Evolutionary conservation across 176 grass and related monocot genomes (phyloP).

Genomic region (Bothriochloa decipiens): DNA sequence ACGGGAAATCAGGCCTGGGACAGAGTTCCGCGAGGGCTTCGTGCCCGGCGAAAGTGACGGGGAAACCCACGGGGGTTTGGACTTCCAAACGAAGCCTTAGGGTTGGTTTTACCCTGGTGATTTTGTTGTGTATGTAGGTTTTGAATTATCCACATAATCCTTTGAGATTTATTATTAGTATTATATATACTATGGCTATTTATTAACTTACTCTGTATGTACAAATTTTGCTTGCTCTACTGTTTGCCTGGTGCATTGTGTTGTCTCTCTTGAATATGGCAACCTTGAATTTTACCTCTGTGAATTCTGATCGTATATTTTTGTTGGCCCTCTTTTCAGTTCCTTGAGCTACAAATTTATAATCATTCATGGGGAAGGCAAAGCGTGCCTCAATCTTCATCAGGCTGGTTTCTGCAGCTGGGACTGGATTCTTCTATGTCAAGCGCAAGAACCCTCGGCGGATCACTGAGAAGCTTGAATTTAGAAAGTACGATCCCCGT

Average conservation of each 20-base stretch:
- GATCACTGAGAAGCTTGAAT: slow-evolving; percentile 42
- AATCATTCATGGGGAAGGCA: slow-evolving; percentile 23
- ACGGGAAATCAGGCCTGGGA: no score
- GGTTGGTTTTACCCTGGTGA: fast-evolving
- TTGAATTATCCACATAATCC: background rate
- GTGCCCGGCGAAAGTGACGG: no score
- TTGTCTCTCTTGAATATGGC: background rate
- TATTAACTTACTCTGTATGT: background rate
- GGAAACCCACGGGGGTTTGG: no score
- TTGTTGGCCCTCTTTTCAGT: background rate
- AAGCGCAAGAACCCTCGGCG: slow-evolving; percentile 43
- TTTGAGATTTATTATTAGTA: no score
- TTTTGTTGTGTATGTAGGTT: background rate
- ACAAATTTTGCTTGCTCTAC: background rate
- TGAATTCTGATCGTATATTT: background rate
- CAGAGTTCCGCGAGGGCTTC: no score
- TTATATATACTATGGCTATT: background rate
- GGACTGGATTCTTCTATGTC: slow-evolving; percentile 36
- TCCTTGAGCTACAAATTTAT: background rate
- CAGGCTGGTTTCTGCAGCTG: slow-evolving; percentile 42
- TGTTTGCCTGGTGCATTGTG: background rate
- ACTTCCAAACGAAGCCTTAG: no score
- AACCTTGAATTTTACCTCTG: background rate
- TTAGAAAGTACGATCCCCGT: slow-evolving; percentile 35
- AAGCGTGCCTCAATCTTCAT: slow-evolving; percentile 40